Base-by-base conservation (phyloP, 1,284 basidiomycete species). In the Pseudozyma thailandica region DNA sequence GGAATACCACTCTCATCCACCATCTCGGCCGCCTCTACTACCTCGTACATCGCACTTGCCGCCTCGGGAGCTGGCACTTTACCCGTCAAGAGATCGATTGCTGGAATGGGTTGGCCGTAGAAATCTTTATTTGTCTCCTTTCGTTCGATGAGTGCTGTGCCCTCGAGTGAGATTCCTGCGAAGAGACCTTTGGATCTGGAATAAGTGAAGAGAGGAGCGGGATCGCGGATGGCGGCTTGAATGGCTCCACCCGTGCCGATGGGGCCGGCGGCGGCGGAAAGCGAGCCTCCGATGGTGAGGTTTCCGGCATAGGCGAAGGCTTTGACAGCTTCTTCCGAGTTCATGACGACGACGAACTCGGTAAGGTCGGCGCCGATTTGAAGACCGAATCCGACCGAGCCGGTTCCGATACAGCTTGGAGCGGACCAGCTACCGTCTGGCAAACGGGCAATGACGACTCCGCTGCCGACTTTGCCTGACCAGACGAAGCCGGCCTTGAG, bases 361-460 rank as follows among this genome's bases (percentile, higher is more conserved):
- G 86, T 86, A 20, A 86, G 68, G 54, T 87, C 86, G 41, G 82
- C 82, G 48, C 93, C 91, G 74, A 93, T 92, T 82, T 92, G 95
- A 45, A 98, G 88, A 44, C 95, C 95, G 90, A 94, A 94, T 37
- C 95, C 95, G 6, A 96, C 84, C 1, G 76, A 74, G 23, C 92
- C 94, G 0, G 94, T 98, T n/a, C 92, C 94, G 82, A 98, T 96
- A 85, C 94, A 97, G 41, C 91, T 93, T 0, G 95, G 95, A 1
- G 94, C 94, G 45, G 92, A 94, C 95, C 95, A 98, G 20, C 92
- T 94, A 64, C 95, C 96, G 81, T 98, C 94, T 4, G 92, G 91
- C 33, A 98, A 88, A 16, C 96, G 90, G 10, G 95, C 92, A 77
- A 97, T 91, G 81, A 98, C 94, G 59, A 98, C 85, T 9, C 95